Conservation (phyloP, 148 eudicot species). For the Fallopia convolvulus region DNA sequence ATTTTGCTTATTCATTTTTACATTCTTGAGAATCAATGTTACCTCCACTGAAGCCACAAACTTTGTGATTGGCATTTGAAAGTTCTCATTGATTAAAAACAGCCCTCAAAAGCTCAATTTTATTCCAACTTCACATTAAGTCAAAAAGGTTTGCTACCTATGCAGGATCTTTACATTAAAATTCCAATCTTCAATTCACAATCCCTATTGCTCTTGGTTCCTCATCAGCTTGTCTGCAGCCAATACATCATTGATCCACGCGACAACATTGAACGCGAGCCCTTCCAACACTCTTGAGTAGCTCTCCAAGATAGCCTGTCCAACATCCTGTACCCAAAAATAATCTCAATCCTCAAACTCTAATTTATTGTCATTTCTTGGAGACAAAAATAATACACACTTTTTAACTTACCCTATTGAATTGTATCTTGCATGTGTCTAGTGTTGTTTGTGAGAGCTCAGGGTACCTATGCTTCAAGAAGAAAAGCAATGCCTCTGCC, state of each 20-base stretch:
- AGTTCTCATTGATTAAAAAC: background rate
- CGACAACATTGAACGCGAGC: slow-evolving; percentile 86
- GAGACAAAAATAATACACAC: background rate
- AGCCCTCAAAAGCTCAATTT: background rate
- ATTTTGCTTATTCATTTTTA: too few relatives aligned
- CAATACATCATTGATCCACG: slow-evolving; percentile 74
- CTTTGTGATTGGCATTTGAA: background rate
- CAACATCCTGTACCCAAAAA: slow-evolving; percentile 61
- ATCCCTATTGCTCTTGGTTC: slow-evolving; percentile 5
- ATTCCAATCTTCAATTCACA: background rate
- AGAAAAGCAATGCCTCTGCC: slow-evolving; percentile 64
- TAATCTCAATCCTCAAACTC: background rate
- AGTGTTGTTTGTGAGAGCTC: slow-evolving; percentile 90
- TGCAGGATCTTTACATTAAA: background rate
- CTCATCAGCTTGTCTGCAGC: slow-evolving; percentile 13
- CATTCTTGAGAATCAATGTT: background rate
- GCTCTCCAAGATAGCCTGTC: slow-evolving; percentile 98
- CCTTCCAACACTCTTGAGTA: slow-evolving; percentile 97
- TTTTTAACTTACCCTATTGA: slow-evolving; percentile 59
- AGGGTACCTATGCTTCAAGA: slow-evolving; percentile 73
- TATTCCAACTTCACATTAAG: background rate
- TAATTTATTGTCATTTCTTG: too few relatives aligned
- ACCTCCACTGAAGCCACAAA: background rate
- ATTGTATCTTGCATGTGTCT: slow-evolving; percentile 94
- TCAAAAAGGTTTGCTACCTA: background rate